phyloP scores from a whole-genome alignment of 441 rosid species.

The Viola pubescens region DNA sequence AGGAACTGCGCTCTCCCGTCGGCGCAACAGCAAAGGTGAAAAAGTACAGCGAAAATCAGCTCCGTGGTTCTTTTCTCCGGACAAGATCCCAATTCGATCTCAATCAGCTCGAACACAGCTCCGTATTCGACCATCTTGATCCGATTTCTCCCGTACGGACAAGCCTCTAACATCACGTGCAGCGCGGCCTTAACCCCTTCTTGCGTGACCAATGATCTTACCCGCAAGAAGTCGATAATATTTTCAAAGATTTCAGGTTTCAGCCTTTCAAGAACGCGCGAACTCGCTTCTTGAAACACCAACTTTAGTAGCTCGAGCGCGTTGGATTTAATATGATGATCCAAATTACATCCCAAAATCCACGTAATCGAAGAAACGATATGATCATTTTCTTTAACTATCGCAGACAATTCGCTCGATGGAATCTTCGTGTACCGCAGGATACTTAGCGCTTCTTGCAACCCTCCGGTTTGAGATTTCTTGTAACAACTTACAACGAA shows the following conservation, averaged over 20 bases:
- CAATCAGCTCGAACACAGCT: slow-evolving; percentile 47
- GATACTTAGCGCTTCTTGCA: slow-evolving; percentile 43
- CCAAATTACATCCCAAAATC: slow-evolving; percentile 31
- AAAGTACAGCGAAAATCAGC: slow-evolving; percentile 39
- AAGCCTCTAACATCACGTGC: slow-evolving; percentile 34
- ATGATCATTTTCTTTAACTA: slow-evolving; percentile 23
- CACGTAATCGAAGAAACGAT: slow-evolving; percentile 39
- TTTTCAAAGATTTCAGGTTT: slow-evolving; percentile 34
- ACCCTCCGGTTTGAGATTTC: slow-evolving; percentile 17
- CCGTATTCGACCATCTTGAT: slow-evolving; percentile 33
- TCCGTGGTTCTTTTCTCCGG: slow-evolving; percentile 43
- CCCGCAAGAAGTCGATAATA: slow-evolving; percentile 28
- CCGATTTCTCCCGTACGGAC: slow-evolving; percentile 52
- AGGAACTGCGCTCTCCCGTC: slow-evolving; percentile 65
- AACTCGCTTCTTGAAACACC: slow-evolving; percentile 28
- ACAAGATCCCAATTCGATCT: slow-evolving; percentile 33
- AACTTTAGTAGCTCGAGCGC: slow-evolving; percentile 31
- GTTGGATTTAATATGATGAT: slow-evolving; percentile 29
- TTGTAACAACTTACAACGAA: slow-evolving; percentile 27
- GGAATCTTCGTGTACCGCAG: slow-evolving; percentile 36
- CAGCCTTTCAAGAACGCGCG: slow-evolving; percentile 33
- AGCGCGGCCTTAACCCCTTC: slow-evolving; percentile 41
- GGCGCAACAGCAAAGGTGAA: slow-evolving; percentile 54
- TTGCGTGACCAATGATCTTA: slow-evolving; percentile 12
- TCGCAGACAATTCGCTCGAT: slow-evolving; percentile 19